Evolutionary conservation across 2,329 filamentous ascomycete species (phyloP), one percentile per base, ranked within the genome.

Genomic region (Pseudogymnoascus sp.): DNA sequence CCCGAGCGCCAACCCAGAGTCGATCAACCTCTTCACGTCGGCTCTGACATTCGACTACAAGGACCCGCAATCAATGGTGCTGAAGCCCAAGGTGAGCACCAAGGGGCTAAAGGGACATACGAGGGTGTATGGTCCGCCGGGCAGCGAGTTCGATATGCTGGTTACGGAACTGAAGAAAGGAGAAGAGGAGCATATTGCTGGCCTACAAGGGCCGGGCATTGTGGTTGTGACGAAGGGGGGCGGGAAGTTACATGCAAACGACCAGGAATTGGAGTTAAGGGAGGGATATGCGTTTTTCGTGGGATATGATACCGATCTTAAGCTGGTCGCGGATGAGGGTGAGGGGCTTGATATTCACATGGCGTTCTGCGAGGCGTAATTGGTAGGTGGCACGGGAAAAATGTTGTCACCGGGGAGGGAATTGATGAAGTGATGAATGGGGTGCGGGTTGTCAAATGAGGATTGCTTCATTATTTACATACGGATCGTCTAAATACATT

Each of bases 81-180:
- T 91, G 4, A 77, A 77, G 2, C 74, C 79, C 0, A 72, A 78
- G 62, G 72, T 72, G 58, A 84, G 80, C 62, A 73, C 77, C 0
- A 79, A 81, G 64, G 81, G 84, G 58, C 75, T 76, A 64, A 78
- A 80, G 42, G 85, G 86, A 0, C 85, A 82, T 72, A 89, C 87
- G 1, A 77, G 80, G 59, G 75, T 86, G 1, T 90, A 89, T 69
- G 78, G 77, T 8, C 88, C 88, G 4, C 86, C 87, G 0, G 80
- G 90, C 73, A 85, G 82, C 68, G 89, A 92, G 73, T 92, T 92
- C 69, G 82, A 85, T 67, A 83, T 92, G 75, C 74, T 91, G 9
- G 78, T 80, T 58, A 85, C 82, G 1, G 78, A 80, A 17, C 69
- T 92, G n/a, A 72, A 71, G 2, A 72, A 73, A 0, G 83, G 81